Evolutionary conservation across 345 rosid species (phyloP), one percentile per base, ranked within the genome.

Genomic region (Salix brachista): DNA sequence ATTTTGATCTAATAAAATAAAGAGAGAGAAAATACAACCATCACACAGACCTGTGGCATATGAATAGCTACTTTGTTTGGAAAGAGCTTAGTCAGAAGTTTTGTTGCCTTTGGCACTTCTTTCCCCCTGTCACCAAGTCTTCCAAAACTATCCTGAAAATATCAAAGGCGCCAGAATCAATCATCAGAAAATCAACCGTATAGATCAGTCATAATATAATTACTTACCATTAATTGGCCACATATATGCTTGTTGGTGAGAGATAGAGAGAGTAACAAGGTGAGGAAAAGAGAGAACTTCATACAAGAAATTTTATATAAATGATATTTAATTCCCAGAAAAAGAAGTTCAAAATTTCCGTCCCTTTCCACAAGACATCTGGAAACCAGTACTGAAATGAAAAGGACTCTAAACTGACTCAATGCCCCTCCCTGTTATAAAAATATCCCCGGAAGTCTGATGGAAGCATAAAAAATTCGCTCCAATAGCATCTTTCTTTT

Each of bases 61-160:
- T 94, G 92, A 85, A 92, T 88, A 39, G 89, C 87, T 60, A 94
- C 92, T 94, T 91, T 90, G 76, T 94, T 94, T 10, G 90, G 91
- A 84, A 94, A 94, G 86, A 92, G 96, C 87, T 92, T 88, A 26
- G 85, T 80, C 76, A 92, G 85, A 83, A 83, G 85, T 82, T 92
- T 88, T 17, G 91, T 87, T 70, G 87, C 88, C 85, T 89, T 88
- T 4, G 94, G 89, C 76, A 89, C 87, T 85, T 91, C 97, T 85
- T 94, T 91, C 54, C 91, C 94, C 81, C 88, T 85, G 54, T 90
- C 94, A 84, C 85, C 86, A 74, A 90, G 86, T 79, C 89, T 85
- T 82, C 92, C 93, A 86, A 91, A 90, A 80, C 89, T 88, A 84
- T 89, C 95, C 98, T 94, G 94, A 84, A 75, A 86, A 78, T 37